Conservation (phyloP, 2,329 filamentous ascomycete genomes). For the Neofusicoccum ribis region DNA sequence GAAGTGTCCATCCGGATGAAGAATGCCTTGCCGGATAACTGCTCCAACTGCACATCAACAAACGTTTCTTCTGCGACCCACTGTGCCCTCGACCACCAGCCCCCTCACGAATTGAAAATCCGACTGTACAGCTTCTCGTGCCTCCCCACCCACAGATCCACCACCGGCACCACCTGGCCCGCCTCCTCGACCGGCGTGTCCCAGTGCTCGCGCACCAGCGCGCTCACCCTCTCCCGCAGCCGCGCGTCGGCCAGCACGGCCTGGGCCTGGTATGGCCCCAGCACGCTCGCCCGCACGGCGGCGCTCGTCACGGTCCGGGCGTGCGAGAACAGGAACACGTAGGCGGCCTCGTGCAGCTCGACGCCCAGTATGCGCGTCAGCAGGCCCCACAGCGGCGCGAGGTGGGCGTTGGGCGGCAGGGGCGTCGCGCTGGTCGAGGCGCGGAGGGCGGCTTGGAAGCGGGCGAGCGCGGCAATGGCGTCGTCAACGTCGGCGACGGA, state of each 20-base stretch:
- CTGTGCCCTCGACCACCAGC: too few species aligned
- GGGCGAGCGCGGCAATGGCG: constrained; percentile 29
- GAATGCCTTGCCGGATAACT: too few species aligned
- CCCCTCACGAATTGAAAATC: constrained; percentile 75
- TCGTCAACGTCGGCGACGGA: neutral
- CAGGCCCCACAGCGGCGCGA: constrained; percentile 70
- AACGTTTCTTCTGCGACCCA: too few species aligned
- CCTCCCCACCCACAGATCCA: constrained; percentile 81
- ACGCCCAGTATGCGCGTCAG: constrained; percentile 65
- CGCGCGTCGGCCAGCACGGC: constrained; percentile 64
- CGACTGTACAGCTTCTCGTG: constrained; percentile 82
- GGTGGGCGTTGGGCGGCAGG: constrained; percentile 54
- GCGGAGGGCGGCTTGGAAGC: constrained; percentile 34
- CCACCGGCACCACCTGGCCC: constrained; percentile 71
- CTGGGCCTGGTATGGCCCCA: constrained; percentile 81
- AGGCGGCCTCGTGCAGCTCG: constrained; percentile 63
- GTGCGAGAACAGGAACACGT: constrained; percentile 75
- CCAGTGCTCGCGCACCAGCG: constrained; percentile 63
- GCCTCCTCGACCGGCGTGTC: constrained; percentile 62
- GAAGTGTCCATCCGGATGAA: too few species aligned
- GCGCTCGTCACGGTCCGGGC: constrained; percentile 75
- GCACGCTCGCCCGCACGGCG: constrained; percentile 72
- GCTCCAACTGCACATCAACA: too few species aligned
- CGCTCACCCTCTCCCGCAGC: constrained; percentile 59
- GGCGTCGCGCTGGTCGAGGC: constrained; percentile 24